Percentiles rank a stretch among this genome's conserved stretches.
phyloP scores from a whole-genome alignment of 192 early-diverging fungal species.

The Backusella luteola region DNA sequence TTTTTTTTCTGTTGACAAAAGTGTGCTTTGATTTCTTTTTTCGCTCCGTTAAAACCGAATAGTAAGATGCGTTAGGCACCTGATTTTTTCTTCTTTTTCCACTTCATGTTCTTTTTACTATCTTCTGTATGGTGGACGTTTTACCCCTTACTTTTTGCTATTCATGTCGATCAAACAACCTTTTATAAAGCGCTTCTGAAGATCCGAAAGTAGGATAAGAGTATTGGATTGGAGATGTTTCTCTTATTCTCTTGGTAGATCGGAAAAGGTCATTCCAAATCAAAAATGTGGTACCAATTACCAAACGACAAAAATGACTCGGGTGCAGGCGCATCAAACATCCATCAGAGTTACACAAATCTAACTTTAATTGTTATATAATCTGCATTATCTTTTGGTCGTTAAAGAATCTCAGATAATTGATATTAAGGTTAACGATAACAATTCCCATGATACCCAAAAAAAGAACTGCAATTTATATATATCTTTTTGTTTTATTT shows the following conservation, averaged over 20 bases:
- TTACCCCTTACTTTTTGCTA: neutral
- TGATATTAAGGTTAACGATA: neutral
- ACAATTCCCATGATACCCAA: neutral
- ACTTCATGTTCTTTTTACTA: neutral
- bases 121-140: neutral
- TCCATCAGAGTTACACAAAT: neutral
- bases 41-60: neutral
- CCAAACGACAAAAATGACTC: neutral
- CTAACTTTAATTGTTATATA: neutral
- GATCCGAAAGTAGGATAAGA: too few species aligned
- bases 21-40: neutral
- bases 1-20: neutral
- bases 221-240: neutral
- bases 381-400: neutral
- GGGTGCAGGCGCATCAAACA: neutral
- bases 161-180: too few species aligned
- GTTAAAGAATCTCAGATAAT: neutral
- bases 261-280: neutral
- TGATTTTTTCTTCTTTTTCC: neutral
- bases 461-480: neutral
- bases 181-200: neutral
- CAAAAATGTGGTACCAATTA: neutral
- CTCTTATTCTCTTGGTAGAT: neutral
- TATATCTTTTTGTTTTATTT: neutral
- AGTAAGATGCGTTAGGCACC: neutral